These are phyloP conservation scores for Pseudogymnoascus sp. DNA, from an alignment of 2,329 filamentous ascomycete species.

Conservation along the genomic window DNA sequence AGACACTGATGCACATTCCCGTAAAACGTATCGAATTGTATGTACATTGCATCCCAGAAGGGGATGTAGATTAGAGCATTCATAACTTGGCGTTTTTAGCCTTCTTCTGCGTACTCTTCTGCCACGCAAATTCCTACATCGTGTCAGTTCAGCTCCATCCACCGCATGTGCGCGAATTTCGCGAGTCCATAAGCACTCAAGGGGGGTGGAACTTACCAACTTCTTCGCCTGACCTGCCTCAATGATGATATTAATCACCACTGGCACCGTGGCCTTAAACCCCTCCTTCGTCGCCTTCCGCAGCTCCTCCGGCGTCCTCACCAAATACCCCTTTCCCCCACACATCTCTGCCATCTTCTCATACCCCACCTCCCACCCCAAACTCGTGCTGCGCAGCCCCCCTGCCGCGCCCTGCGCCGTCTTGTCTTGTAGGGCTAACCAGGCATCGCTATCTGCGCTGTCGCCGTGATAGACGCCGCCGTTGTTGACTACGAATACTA, in stretches of 20 bases:
- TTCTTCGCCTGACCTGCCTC: constrained; percentile 44
- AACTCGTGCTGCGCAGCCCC: constrained; percentile 42
- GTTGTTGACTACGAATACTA: constrained; percentile 53
- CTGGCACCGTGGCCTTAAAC: constrained; percentile 41
- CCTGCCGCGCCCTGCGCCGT: constrained; percentile 28
- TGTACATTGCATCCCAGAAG: constrained; percentile 1
- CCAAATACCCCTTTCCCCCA: constrained; percentile 47
- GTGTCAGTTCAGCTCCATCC: constrained; percentile 6
- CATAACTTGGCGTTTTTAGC: constrained; percentile 17
- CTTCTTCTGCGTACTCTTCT: constrained; percentile 27
- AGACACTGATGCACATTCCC: neutral
- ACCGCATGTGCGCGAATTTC: neutral
- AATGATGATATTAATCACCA: constrained; percentile 50
- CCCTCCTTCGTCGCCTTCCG: constrained; percentile 44
- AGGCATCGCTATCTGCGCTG: constrained; percentile 34
- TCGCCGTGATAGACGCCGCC: constrained; percentile 46
- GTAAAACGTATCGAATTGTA: neutral
- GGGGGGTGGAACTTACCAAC: constrained; percentile 22
- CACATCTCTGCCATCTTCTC: constrained; percentile 50
- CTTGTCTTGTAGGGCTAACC: constrained; percentile 39
- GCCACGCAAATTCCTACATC: constrained; percentile 29
- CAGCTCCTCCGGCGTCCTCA: constrained; percentile 46
- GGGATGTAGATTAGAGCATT: neutral
- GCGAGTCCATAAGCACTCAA: neutral
- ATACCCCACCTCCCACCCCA: constrained; percentile 50